Conservation (phyloP, 2,329 filamentous ascomycete species). For the Sporothrix euskadiensis region DNA sequence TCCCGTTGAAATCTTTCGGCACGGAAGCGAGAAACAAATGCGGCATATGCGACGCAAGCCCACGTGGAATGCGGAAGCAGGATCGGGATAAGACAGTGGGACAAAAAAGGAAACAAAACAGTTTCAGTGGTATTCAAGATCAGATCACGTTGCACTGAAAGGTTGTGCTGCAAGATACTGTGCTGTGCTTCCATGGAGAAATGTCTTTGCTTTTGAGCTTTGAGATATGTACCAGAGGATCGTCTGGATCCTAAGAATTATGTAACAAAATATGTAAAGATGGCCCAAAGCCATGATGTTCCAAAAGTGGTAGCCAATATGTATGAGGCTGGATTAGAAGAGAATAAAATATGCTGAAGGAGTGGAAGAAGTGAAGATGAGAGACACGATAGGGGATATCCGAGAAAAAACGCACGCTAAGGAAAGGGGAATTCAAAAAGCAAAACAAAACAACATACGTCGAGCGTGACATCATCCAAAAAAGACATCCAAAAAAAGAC, state of each 20-base stretch:
- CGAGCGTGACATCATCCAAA: constrained; percentile 8
- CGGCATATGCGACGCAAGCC: neutral
- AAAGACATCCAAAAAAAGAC: neutral
- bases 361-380: constrained; percentile 8
- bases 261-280: neutral
- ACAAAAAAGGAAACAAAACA: neutral
- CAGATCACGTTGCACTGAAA: neutral
- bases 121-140: no score
- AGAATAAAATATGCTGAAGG: neutral
- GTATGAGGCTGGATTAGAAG: neutral
- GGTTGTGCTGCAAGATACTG: neutral
- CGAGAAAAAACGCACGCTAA: neutral
- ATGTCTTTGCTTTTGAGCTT: neutral
- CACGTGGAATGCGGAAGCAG: neutral
- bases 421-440: neutral
- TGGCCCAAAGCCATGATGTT: neutral
- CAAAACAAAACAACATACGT: neutral
- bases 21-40: constrained; percentile 10
- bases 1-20: neutral
- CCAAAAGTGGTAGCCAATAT: neutral
- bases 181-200: neutral
- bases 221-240: constrained; percentile 9
- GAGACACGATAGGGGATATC: constrained; percentile 25
- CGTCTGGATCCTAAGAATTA: neutral
- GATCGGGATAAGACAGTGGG: neutral